Percentiles rank a stretch among this genome's conserved stretches.
Conservation (phyloP, 2,329 filamentous ascomycete species). For the Aspergillus sp. region DNA sequence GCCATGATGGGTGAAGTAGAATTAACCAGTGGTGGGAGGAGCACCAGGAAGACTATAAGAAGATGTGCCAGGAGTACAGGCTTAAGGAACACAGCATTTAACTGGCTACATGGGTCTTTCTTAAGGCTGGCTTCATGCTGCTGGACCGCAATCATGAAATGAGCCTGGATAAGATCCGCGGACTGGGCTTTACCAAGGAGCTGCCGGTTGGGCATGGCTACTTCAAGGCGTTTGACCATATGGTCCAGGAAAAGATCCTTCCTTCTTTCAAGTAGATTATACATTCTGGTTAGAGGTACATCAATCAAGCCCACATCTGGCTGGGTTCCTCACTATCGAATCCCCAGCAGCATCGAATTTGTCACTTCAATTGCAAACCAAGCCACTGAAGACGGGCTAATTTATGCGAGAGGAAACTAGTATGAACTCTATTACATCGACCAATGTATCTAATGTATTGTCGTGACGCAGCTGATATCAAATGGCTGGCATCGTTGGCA, state of each 20-base stretch:
- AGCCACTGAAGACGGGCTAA: too few species aligned
- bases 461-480: too few species aligned
- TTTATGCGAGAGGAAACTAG: too few species aligned
- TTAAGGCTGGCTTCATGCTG: constrained; percentile 16
- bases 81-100: constrained; percentile 8
- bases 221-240: constrained; percentile 10
- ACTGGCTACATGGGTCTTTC: constrained; percentile 16
- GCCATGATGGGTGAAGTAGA: constrained; percentile 7
- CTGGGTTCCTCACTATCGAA: too few species aligned
- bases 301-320: too few species aligned
- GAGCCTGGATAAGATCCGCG: constrained; percentile 24
- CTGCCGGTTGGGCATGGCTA: constrained; percentile 19
- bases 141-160: constrained; percentile 21
- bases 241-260: constrained; percentile 12
- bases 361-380: too few species aligned
- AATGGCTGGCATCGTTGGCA: too few species aligned
- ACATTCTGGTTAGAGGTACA: too few species aligned
- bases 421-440: too few species aligned
- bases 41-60: constrained; percentile 18
- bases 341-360: too few species aligned
- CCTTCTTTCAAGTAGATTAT: neutral
- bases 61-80: constrained; percentile 21
- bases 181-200: constrained; percentile 24
- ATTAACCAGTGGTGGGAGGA: constrained; percentile 22
- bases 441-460: too few species aligned